Conservation (phyloP, 2,329 filamentous ascomycete species). For the Macroventuria anomochaeta region DNA sequence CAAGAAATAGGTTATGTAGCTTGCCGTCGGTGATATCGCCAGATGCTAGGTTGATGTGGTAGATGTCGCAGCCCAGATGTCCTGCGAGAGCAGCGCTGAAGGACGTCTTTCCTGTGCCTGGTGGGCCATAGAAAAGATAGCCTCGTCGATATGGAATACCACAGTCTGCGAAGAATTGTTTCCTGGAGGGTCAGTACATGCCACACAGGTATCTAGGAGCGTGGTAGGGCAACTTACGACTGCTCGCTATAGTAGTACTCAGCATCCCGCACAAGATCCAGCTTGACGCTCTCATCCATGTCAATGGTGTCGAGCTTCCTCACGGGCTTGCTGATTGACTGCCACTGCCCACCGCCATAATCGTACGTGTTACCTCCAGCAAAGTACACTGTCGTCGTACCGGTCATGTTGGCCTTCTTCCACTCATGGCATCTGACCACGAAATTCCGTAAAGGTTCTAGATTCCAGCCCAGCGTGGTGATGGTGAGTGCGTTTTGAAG, state of each 20-base stretch:
- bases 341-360: conserved; percentile 26
- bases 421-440: conserved; percentile 31
- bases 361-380: conserved; percentile 19
- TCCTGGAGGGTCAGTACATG: not conserved
- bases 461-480: conserved; percentile 37
- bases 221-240: conserved; percentile 16
- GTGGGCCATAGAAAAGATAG: conserved; percentile 51
- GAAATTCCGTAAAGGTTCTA: conserved; percentile 34
- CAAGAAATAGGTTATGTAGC: conserved; percentile 40
- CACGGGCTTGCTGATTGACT: conserved; percentile 32
- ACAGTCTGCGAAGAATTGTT: conserved; percentile 45
- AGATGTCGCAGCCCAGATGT: conserved; percentile 48
- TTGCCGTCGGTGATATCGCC: conserved; percentile 37
- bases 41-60: conserved; percentile 45
- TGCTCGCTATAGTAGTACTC: conserved; percentile 47
- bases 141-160: conserved; percentile 46
- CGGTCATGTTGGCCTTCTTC: conserved; percentile 28
- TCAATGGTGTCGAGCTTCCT: conserved; percentile 42
- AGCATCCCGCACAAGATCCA: conserved; percentile 44
- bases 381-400: conserved; percentile 38
- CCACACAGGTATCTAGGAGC: not conserved
- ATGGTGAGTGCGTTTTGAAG: conserved; percentile 28
- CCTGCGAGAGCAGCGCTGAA: conserved; percentile 49
- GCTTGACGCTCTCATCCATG: conserved; percentile 37
- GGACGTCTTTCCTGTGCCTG: conserved; percentile 51